Percentiles rank a stretch among this genome's conserved stretches.
phyloP scores from a whole-genome alignment of 1,284 basidiomycete species.

The Tylopilus sp. region DNA sequence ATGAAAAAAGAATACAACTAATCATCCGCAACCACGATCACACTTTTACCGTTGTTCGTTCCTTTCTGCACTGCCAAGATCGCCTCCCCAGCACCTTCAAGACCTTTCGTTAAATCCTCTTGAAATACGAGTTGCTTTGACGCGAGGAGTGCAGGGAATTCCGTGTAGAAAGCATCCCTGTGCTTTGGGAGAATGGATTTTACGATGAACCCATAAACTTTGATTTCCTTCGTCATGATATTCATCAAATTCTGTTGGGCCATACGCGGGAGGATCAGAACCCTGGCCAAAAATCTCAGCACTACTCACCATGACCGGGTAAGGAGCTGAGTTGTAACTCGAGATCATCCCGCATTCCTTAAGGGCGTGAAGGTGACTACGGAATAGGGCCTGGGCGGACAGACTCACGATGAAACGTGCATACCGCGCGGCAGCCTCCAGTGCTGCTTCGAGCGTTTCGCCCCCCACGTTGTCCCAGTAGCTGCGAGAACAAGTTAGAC shows the following conservation, averaged over 20 bases:
- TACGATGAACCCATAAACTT: slow-evolving; percentile 6
- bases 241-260: slow-evolving; percentile 7
- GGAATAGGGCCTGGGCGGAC: not conserved
- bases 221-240: slow-evolving; percentile 12
- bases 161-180: slow-evolving; percentile 1
- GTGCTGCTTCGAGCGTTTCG: slow-evolving; percentile 5
- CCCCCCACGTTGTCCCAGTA: slow-evolving; percentile 8
- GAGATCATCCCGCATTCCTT: slow-evolving; percentile 5
- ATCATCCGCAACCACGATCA: slow-evolving; percentile 6
- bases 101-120: slow-evolving; percentile 10
- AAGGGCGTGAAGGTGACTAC: not conserved
- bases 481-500: not conserved
- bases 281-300: not conserved
- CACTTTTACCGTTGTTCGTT: slow-evolving; percentile 4
- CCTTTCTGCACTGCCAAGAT: slow-evolving; percentile 11
- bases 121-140: slow-evolving; percentile 4
- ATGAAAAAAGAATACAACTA: slow-evolving; percentile 4
- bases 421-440: slow-evolving; percentile 2
- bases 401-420: slow-evolving; percentile 10
- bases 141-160: slow-evolving; percentile 5
- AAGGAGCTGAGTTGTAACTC: not conserved
- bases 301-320: slow-evolving; percentile 2
- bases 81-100: slow-evolving; percentile 6
- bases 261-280: not conserved
- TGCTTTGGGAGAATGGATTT: slow-evolving; percentile 3